Evolutionary conservation across 768 basidiomycete species (phyloP).

Genomic region (Asterophora lycoperdoides): DNA sequence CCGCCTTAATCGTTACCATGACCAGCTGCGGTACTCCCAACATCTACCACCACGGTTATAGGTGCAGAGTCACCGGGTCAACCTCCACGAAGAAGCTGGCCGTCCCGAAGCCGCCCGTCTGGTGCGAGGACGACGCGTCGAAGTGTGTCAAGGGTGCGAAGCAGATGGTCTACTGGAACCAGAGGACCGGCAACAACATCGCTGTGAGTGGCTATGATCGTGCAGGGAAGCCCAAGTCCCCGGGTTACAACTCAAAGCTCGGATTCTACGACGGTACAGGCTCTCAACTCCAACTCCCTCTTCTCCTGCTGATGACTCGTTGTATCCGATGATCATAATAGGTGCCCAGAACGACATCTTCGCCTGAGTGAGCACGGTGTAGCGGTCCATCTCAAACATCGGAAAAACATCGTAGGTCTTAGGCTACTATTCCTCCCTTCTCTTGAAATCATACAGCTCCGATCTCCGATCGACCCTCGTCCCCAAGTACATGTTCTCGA

Average conservation of each 20-base stretch:
- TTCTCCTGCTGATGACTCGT: slow-evolving; percentile 6
- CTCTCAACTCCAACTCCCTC: not conserved
- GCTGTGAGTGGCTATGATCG: slow-evolving; percentile 37
- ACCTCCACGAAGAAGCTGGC: slow-evolving; percentile 37
- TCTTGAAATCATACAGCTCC: no score
- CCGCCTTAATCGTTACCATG: not conserved
- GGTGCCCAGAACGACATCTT: slow-evolving; percentile 47
- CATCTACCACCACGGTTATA: slow-evolving; percentile 45
- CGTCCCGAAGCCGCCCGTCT: slow-evolving; percentile 40
- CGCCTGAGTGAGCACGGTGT: no score
- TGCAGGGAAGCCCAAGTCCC: slow-evolving; percentile 36
- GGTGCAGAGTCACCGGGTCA: slow-evolving; percentile 44
- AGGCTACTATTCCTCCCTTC: no score
- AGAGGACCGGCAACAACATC: slow-evolving; percentile 45
- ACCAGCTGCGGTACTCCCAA: slow-evolving; percentile 54
- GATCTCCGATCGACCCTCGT: no score
- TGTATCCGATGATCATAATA: slow-evolving; percentile 10
- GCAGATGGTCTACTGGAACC: slow-evolving; percentile 56
- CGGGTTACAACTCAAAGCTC: slow-evolving; percentile 45
- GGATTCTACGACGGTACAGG: slow-evolving; percentile 44
- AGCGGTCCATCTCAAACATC: no score
- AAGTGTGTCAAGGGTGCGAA: slow-evolving; percentile 46
- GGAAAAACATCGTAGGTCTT: no score
- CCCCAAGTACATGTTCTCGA: no score
- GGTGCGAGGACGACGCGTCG: slow-evolving; percentile 45